Percentiles rank a stretch among this genome's conserved stretches.
Conservation (phyloP, 2,329 filamentous ascomycete genomes). For the Phialophora macrospora region DNA sequence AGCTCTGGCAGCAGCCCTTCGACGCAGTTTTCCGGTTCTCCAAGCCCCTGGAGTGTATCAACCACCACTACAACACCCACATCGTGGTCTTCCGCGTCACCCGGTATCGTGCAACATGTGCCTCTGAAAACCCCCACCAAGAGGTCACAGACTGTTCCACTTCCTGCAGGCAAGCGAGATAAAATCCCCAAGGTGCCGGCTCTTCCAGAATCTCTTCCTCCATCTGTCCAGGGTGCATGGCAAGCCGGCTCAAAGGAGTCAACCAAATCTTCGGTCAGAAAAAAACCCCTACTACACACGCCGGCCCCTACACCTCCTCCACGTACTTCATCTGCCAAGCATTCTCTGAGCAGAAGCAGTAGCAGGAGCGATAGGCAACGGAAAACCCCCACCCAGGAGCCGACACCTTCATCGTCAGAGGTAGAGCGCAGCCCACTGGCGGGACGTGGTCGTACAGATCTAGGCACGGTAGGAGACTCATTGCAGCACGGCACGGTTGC, state of each 20-base stretch:
- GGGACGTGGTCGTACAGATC: conserved; percentile 37
- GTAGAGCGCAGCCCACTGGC: conserved; percentile 24
- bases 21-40: conserved; percentile 36
- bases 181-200: conserved; percentile 35
- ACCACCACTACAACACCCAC: conserved; percentile 53
- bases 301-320: conserved; percentile 39
- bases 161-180: conserved; percentile 28
- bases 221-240: not conserved
- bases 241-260: conserved; percentile 35
- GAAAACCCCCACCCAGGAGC: conserved; percentile 8
- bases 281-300: conserved; percentile 41
- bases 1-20: conserved; percentile 39
- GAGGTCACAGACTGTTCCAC: conserved; percentile 32
- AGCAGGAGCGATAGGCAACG: conserved; percentile 30
- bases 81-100: conserved; percentile 56
- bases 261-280: conserved; percentile 42
- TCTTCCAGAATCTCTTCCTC: conserved; percentile 20
- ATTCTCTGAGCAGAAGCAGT: conserved; percentile 32
- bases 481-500: conserved; percentile 37
- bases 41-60: conserved; percentile 38
- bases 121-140: conserved; percentile 24
- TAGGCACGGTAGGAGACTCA: conserved; percentile 35
- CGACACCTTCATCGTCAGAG: conserved; percentile 17
- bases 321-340: conserved; percentile 38
- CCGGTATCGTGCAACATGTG: conserved; percentile 50